Evolutionary conservation across 208 protist species (phyloP), one percentile per base, ranked within the genome.

Genomic region (Novymonas esmeraldas): DNA sequence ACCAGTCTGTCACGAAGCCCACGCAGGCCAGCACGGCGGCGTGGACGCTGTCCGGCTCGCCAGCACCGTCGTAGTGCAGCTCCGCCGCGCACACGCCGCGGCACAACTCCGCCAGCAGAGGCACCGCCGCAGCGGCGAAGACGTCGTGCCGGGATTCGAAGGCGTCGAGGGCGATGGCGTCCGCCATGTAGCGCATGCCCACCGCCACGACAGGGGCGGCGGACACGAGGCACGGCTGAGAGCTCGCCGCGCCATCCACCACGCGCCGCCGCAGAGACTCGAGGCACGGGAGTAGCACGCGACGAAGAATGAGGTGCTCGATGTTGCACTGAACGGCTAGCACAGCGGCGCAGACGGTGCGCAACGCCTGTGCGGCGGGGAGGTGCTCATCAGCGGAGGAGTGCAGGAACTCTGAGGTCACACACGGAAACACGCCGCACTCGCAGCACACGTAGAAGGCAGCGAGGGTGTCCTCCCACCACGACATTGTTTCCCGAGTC

Each of bases 11-110:
- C 3, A 61, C 16, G 58, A 64, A 73, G 38, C 28, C 22, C 20
- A 73, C 38, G 38, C 66, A 64, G 38, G 66, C 66, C 28, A 65
- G 29, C 24, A 73, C 56, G 36, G 57, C 66, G 16, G 57, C 49
- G 66, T 73, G 66, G n/a, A 64, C 58, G 39, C 66, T 73, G 33
- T 50, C 49, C 3, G 66, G 13, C 10, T 73, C 66, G 0, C 66
- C 58, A 10, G 57, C 56, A 18, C 58, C 49, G 31, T 73, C 66
- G 39, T 73, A 73, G 46, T 58, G 24, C 0, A 73, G 58, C 34
- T 73, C 42, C 14, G 46, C 36, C 26, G n/a, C 18, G 13, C 46
- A 41, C 20, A 11, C 66, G 0, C 26, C 49, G 42, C 28, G 28
- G 49, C 66, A 73, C 31, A 64, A 73, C 0, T 16, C 33, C 7